Conservation (phyloP, 148 eudicot species). For the Polygonum aviculare region DNA sequence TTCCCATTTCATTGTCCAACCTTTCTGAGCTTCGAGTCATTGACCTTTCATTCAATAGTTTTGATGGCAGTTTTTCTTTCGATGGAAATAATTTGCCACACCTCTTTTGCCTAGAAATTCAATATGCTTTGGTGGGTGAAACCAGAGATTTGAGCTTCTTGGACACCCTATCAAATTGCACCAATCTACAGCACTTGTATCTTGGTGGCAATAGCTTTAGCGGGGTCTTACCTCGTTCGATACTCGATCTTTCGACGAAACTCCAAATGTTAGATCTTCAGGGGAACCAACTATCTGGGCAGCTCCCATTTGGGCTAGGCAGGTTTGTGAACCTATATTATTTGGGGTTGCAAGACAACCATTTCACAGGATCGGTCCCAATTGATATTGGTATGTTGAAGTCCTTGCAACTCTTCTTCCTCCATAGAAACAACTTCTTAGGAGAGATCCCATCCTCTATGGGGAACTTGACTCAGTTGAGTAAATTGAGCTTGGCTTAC, state of each 20-base stretch:
- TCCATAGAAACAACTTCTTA: constrained; percentile 17
- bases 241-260: constrained; percentile 20
- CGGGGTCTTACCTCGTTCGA: constrained; percentile 20
- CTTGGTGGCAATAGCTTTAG: constrained; percentile 17
- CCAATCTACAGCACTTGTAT: background rate
- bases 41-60: background rate
- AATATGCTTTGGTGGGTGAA: background rate
- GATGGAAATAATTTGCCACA: constrained; percentile 13
- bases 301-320: constrained; percentile 17
- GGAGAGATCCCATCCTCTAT: constrained; percentile 28
- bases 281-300: constrained; percentile 16
- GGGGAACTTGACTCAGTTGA: constrained; percentile 26
- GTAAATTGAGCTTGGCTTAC: background rate
- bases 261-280: background rate
- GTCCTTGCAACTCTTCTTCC: background rate
- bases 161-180: constrained; percentile 20
- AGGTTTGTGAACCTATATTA: constrained; percentile 13
- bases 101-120: background rate
- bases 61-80: constrained; percentile 5
- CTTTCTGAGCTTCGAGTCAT: background rate
- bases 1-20: constrained; percentile 6
- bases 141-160: constrained; percentile 23
- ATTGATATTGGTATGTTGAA: constrained; percentile 18
- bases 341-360: background rate
- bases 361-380: constrained; percentile 23